phyloP scores from a whole-genome alignment of 495 filamentous ascomycete genomes.

The Annulohypoxylon nitens region DNA sequence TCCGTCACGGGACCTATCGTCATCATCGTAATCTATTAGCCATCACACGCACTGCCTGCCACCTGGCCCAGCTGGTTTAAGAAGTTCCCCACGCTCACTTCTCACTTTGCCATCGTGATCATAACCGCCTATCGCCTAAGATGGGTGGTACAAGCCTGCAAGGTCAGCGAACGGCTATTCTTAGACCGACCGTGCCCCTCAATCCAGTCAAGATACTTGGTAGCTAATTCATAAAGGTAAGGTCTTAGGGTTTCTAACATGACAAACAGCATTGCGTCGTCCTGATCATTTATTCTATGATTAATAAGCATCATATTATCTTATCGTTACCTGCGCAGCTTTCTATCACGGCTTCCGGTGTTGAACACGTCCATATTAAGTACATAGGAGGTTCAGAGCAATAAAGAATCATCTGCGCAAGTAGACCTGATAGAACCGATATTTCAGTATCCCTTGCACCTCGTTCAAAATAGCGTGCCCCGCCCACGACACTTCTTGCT shows the following conservation, averaged over 20 bases:
- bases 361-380: neutral
- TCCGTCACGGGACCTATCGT: slow-evolving; percentile 42
- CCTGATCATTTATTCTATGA: too few species aligned
- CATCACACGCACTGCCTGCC: slow-evolving; percentile 31
- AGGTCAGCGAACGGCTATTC: too few species aligned
- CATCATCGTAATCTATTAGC: slow-evolving; percentile 40
- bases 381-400: neutral
- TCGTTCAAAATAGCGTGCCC: slow-evolving; percentile 44
- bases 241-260: slow-evolving; percentile 11
- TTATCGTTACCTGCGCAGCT: neutral
- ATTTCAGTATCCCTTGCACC: slow-evolving; percentile 37
- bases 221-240: slow-evolving; percentile 1
- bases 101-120: slow-evolving; percentile 26
- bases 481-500: slow-evolving; percentile 39
- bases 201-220: neutral
- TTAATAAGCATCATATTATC: too few species aligned
- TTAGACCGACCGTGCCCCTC: too few species aligned
- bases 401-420: slow-evolving; percentile 29
- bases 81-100: slow-evolving; percentile 26
- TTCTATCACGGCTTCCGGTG: neutral
- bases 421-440: slow-evolving; percentile 50
- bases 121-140: slow-evolving; percentile 4
- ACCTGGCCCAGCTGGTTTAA: slow-evolving; percentile 19
- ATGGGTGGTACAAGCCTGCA: slow-evolving; percentile 14
- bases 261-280: slow-evolving; percentile 4